Base-by-base conservation (phyloP, 805 yeast species). In the Metschnikowia dekortorum region DNA sequence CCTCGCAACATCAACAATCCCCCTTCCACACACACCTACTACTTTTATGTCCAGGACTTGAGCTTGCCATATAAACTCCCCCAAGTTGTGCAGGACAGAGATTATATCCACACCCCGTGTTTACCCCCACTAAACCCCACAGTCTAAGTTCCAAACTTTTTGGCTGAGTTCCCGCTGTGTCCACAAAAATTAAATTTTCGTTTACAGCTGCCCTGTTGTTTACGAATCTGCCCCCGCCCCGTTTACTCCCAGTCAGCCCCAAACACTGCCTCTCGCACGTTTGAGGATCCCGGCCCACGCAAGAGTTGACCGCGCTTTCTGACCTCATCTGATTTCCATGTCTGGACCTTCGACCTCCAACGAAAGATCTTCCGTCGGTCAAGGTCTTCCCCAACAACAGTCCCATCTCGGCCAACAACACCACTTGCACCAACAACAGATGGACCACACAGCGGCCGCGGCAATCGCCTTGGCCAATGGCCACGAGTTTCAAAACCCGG, bases 401-500 rank as follows among this genome's bases (percentile, higher is more conserved):
- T 28, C 31, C 42, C 53, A 54, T 47, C 48, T 52, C 38, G 54
- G 54, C 36, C 59, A 53, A 44, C 56, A 53, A 32, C 61, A 57
- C 55, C 61, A 57, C 53, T 55, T 53, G 14, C 56, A 47, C 33
- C 57, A 56, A 52, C 60, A 54, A 34, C 61, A 48, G 28, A 50
- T 57, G 58, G 61, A 57, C 55, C 61, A 57, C 46, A 57, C 59
- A 22, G 51, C 61, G 4, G 61, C 61, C n/a, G 61, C 61, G 6
- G 61, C 61, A 41, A 57, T 57, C 42, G 61, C 61, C 8, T 50
- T 56, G 53, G 59, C 61, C 28, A 54, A 56, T 30, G 55, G 56
- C 18, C 61, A 57, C 36, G 61, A 57, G 43, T 56, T 52, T 41
- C 51, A 54, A 30, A 57, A 57, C 53, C 57, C 60, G 2, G 58